phyloP scores from a whole-genome alignment of 148 eudicot species.

The Rhododendron ovatum region DNA sequence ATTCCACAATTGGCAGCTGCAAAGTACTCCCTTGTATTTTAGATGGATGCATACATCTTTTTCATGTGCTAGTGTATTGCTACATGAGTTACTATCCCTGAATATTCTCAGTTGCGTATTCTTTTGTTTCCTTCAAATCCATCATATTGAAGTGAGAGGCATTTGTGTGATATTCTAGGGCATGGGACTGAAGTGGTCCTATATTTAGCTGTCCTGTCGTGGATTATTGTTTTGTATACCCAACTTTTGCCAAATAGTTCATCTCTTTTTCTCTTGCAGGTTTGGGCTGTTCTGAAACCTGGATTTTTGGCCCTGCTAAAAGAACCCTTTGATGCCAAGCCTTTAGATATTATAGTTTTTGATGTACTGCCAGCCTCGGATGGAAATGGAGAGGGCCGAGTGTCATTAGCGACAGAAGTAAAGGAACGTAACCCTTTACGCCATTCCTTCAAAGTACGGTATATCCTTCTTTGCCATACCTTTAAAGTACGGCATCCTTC shows the following conservation, averaged over 20 bases:
- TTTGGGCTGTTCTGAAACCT: constrained; percentile 97
- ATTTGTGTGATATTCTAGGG: background rate
- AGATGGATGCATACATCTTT: background rate
- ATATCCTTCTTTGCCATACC: constrained; percentile 39
- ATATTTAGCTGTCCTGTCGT: background rate
- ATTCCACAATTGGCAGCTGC: constrained; percentile 1
- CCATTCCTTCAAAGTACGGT: constrained; percentile 75
- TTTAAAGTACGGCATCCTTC: constrained; percentile 50
- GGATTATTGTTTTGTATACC: background rate
- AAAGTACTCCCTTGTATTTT: background rate
- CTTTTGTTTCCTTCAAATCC: background rate
- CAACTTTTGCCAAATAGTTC: background rate
- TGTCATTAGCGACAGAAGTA: constrained; percentile 83
- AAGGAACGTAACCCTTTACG: constrained; percentile 89
- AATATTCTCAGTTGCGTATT: background rate
- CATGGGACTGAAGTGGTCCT: background rate
- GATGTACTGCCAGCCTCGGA: constrained; percentile 86
- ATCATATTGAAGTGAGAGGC: background rate
- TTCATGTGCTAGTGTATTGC: background rate
- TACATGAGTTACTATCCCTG: background rate
- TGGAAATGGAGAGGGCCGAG: constrained; percentile 76
- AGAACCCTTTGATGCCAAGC: constrained; percentile 75
- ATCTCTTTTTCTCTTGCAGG: constrained; percentile 37
- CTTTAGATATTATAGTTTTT: constrained; percentile 83
- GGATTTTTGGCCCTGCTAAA: constrained; percentile 92